Evolutionary conservation across 2,329 filamentous ascomycete species (phyloP), one percentile per base, ranked within the genome.

Genomic region (Cytospora mali): DNA sequence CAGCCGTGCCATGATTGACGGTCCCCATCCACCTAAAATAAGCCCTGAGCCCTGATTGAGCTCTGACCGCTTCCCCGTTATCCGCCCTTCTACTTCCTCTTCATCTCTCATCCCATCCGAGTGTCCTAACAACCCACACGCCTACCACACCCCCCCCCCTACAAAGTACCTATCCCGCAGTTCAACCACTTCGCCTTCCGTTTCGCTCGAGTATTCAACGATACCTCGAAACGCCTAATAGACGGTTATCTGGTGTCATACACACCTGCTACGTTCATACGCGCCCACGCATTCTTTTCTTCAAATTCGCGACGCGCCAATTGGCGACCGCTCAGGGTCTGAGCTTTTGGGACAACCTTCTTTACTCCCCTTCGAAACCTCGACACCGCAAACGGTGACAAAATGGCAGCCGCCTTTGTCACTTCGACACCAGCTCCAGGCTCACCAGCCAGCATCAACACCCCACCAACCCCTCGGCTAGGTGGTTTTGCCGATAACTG

Each of bases 401-500:
- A 49, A 18, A 62, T 63, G 60, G 61, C 63, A 42, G 62, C 62
- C 50, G 29, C 62, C 33, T 64, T 55, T 50, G 59, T 75, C 55
- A 73, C 82, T 59, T 75, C 79, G 58, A 90, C 88, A 50, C 88
- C 89, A 67, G 84, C 88, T 56, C 86, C 85, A 66, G 79, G 84
- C 35, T 65, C 64, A 6, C 64, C 64, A 42, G 74, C 78, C 49
- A 76, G 78, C 66, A 76, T 90, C 66, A 85, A 80, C 72, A 91
- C 88, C 55, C 90, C 90, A 65, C 84, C 84, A 48, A 87, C 90
- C 61, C 90, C 90, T 54, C 84, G 83, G 64, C 83, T 87, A 71
- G 90, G 90, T 46, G 90, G 89, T 42, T 86, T 81, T 70, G 80
- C 82, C 68, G 90, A 93, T 75, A 77, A 80, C 66, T 93, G 88